Base-by-base conservation (phyloP, 1,284 basidiomycete genomes). In the Cryptococcus maquisensis region DNA sequence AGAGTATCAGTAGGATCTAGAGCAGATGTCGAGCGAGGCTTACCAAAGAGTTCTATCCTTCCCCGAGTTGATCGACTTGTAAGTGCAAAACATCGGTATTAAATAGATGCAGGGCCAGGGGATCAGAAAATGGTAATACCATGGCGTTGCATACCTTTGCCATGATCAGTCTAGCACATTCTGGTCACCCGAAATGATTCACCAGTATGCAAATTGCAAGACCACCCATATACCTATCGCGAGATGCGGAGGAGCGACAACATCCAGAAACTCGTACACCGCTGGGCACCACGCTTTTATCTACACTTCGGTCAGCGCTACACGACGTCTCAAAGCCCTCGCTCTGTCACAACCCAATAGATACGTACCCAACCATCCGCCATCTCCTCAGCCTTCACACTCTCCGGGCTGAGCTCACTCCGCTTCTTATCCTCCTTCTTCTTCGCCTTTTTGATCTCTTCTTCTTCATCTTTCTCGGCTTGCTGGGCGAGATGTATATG, bases 41-140 rank as follows among this genome's bases (percentile, higher is more conserved):
- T 35, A 62, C 66, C 65, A 68, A n/a, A 63, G 47, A 0, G 48
- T 35, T 21, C 63, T 40, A 36, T 64, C 56, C 47, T 64, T 54
- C 7, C 39, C 23, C 1, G 49, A 35, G 7, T 42, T 60, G 9
- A 68, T 63, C 0, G 61, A 55, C 24, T 44, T 44, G 38, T 62
- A 49, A 10, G 65, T 63, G 40, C 56, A 59, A 20, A 43, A 54
- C 6, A 60, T 21, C 0, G 69, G 69, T 9, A 69, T 48, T 23
- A 61, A 36, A 49, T 71, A 68, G 4, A 58, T 58, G 21, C 54
- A 41, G 3, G 57, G 61, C 47, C 65, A 65, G 3, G 59, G 44
- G 2, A 67, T 49, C 5, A 71, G 39, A 44, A 63, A 64, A 28
- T 59, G 60, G 38, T 68, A 55, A 46, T 69, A 66, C 63, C 62